Percentiles rank a stretch among this genome's conserved stretches.
These are phyloP conservation scores for Kentomonas sorsogonicus DNA, from an alignment of 208 protist genomes.

Conservation along the genomic window DNA sequence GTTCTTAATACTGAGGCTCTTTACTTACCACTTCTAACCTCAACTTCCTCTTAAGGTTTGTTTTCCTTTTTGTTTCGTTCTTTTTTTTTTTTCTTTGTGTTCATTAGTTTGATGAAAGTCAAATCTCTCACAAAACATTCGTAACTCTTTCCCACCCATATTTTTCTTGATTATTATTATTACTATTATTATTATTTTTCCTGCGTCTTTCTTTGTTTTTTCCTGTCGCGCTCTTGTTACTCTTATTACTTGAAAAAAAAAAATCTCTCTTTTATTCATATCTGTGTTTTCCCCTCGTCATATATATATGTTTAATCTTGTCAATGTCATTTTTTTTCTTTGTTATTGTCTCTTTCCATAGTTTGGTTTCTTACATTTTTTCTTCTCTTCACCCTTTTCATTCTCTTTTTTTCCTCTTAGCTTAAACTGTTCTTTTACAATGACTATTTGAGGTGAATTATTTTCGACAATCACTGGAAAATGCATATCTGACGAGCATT, in stretches of 20 bases:
- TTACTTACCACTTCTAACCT: not conserved
- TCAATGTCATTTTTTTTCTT: conserved; percentile 3
- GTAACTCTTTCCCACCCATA: too few relatives aligned
- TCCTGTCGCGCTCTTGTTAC: not conserved
- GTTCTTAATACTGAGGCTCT: not conserved
- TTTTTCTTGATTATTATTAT: too few relatives aligned
- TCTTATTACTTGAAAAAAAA: not conserved
- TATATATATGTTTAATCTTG: not conserved
- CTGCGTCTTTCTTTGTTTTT: too few relatives aligned
- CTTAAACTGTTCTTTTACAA: not conserved
- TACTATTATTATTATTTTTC: too few relatives aligned
- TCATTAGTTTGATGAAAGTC: too few relatives aligned
- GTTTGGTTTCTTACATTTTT: conserved; percentile 11
- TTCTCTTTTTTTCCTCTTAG: conserved; percentile 8
- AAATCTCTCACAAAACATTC: too few relatives aligned
- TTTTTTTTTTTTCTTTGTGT: not conserved
- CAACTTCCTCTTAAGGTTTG: not conserved
- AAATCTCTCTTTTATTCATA: conserved; percentile 5
- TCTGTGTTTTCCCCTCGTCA: not conserved
- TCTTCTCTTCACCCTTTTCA: conserved; percentile 6
- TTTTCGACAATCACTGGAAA: not conserved
- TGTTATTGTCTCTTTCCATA: conserved; percentile 13
- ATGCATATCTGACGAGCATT: not conserved
- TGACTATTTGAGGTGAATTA: not conserved
- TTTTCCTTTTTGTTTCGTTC: not conserved